phyloP scores from a whole-genome alignment of 1,284 basidiomycete genomes.

The Tetrapyrgos nigripes region DNA sequence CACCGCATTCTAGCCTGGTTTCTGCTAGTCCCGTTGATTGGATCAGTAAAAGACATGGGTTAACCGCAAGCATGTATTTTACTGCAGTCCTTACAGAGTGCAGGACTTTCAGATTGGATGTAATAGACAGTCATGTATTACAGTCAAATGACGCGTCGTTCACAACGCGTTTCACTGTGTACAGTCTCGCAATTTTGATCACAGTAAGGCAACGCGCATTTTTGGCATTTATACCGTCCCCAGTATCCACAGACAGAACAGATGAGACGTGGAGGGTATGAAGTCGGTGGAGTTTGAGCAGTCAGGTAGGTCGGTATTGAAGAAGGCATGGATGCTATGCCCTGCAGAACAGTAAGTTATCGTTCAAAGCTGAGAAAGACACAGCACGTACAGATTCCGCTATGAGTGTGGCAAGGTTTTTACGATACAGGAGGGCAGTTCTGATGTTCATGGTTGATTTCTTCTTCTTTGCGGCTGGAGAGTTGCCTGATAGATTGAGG shows the following conservation, averaged over 20 bases:
- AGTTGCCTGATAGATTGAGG: slow-evolving; percentile 49
- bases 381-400: slow-evolving; percentile 74
- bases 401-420: slow-evolving; percentile 71
- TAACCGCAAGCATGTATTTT: slow-evolving; percentile 1
- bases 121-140: background rate
- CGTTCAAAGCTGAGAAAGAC: slow-evolving; percentile 3
- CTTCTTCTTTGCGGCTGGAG: slow-evolving; percentile 64
- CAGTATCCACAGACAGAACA: slow-evolving; percentile 77
- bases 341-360: slow-evolving; percentile 43
- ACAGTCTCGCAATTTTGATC: slow-evolving; percentile 59
- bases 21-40: too few species aligned
- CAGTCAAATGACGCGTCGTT: slow-evolving; percentile 53
- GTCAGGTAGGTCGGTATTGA: slow-evolving; percentile 64
- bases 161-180: slow-evolving; percentile 69
- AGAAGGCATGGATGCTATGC: slow-evolving; percentile 59
- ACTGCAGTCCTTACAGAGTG: background rate
- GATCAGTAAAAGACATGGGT: background rate
- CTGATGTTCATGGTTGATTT: slow-evolving; percentile 83
- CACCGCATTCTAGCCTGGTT: too few species aligned
- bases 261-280: slow-evolving; percentile 57
- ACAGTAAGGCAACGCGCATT: slow-evolving; percentile 66
- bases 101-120: too few species aligned
- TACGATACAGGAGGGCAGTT: slow-evolving; percentile 79
- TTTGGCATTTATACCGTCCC: slow-evolving; percentile 66
- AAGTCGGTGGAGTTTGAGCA: slow-evolving; percentile 53